These are phyloP conservation scores for Ulvella scutata DNA, from an alignment of 139 green algal genomes.

Conservation along the genomic window DNA sequence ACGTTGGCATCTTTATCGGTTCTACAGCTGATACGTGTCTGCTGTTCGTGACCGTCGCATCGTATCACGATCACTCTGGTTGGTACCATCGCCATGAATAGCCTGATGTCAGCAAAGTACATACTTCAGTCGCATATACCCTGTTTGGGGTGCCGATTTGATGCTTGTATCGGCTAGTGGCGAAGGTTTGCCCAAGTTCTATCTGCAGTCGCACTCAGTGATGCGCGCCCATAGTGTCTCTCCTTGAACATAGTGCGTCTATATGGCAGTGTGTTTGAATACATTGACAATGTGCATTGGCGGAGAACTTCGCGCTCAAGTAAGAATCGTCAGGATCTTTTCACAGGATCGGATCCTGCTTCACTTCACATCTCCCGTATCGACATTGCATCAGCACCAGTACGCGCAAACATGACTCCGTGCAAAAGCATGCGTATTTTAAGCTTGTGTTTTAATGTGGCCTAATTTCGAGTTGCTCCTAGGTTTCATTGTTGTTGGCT, in stretches of 20 bases:
- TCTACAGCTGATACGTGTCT: not conserved
- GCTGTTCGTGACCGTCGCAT: not conserved
- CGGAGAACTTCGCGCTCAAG: too few relatives aligned
- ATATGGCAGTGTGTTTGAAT: not conserved
- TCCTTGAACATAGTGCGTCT: not conserved
- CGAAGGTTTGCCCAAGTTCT: too few relatives aligned
- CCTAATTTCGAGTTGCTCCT: not conserved
- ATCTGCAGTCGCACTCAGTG: not conserved
- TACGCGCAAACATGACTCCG: too few relatives aligned
- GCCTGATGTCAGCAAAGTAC: not conserved
- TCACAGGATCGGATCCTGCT: too few relatives aligned
- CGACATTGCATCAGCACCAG: too few relatives aligned
- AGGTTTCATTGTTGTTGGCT: not conserved
- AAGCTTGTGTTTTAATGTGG: too few relatives aligned
- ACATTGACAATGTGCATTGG: not conserved
- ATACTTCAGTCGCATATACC: not conserved
- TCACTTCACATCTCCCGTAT: too few relatives aligned
- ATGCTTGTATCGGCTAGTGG: too few relatives aligned
- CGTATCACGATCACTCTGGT: not conserved
- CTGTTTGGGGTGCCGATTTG: not conserved
- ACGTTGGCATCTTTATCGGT: not conserved
- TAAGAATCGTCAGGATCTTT: too few relatives aligned
- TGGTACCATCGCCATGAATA: not conserved
- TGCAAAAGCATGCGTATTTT: too few relatives aligned
- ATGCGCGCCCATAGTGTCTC: not conserved